These are phyloP conservation scores for Knufia fluminis DNA, from an alignment of 2,329 filamentous ascomycete species.

Conservation along the genomic window DNA sequence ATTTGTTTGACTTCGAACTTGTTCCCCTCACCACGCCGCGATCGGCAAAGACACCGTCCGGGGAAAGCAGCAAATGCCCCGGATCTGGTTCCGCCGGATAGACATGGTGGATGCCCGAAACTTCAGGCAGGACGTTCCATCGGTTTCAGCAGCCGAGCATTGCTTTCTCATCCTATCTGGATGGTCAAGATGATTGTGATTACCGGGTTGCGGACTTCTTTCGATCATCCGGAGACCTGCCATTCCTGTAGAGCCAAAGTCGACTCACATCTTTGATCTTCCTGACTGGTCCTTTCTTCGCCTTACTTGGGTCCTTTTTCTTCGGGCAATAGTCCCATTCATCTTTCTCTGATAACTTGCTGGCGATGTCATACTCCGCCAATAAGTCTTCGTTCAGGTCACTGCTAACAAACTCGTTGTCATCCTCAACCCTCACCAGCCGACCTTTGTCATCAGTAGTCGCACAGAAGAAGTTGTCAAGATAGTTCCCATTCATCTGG, in stretches of 20 bases:
- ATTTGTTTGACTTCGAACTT: too few species aligned
- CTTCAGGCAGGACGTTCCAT: neutral
- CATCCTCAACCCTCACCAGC: constrained; percentile 22
- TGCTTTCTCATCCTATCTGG: neutral
- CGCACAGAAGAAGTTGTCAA: constrained; percentile 34
- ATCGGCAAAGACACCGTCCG: neutral
- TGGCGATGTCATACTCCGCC: constrained; percentile 13
- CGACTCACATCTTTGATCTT: constrained; percentile 32
- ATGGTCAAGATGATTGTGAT: too few species aligned
- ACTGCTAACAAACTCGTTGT: constrained; percentile 30
- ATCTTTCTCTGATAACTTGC: constrained; percentile 11
- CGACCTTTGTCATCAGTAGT: constrained; percentile 16
- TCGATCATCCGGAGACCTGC: constrained; percentile 22
- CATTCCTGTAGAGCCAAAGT: constrained; percentile 34
- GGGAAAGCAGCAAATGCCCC: neutral
- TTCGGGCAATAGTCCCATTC: constrained; percentile 1
- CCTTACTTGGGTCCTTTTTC: constrained; percentile 10
- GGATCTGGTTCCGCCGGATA: neutral
- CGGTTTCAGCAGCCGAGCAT: neutral
- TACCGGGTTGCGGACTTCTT: neutral
- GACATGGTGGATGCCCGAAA: neutral
- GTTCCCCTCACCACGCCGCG: neutral
- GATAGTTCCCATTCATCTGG: constrained; percentile 37
- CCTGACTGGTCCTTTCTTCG: constrained; percentile 9
- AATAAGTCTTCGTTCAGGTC: constrained; percentile 20